These are phyloP conservation scores for Protomyces macrosporus DNA, from an alignment of 1,139 yeast genomes.

Conservation along the genomic window DNA sequence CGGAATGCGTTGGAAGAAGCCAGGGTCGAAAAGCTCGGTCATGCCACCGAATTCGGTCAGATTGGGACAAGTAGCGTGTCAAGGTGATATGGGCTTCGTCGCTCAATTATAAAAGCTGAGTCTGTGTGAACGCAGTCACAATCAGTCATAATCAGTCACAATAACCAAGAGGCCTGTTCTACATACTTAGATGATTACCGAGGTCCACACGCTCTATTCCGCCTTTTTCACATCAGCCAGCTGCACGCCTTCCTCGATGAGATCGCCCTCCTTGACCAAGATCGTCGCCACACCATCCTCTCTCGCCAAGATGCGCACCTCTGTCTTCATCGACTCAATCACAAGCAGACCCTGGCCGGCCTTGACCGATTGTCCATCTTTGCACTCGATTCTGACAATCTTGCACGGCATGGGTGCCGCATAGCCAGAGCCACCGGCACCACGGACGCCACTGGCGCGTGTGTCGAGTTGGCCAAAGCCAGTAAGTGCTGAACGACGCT, in stretches of 20 bases:
- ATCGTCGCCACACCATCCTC: not conserved
- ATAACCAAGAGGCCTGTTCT: no score
- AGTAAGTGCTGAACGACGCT: not conserved
- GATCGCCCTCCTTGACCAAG: constrained; percentile 9
- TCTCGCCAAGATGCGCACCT: constrained; percentile 71
- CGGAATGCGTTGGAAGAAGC: no score
- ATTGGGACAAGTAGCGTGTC: no score
- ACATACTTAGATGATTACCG: no score
- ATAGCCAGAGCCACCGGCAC: constrained; percentile 1
- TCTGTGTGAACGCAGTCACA: no score
- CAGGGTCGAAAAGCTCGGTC: no score
- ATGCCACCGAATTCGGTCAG: no score
- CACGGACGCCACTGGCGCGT: not conserved
- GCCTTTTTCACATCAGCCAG: not conserved
- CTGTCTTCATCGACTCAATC: constrained; percentile 98
- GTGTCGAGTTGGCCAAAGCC: constrained; percentile 2
- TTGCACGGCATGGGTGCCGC: constrained; percentile 14
- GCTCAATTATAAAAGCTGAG: no score
- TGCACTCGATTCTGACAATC: constrained; percentile 44
- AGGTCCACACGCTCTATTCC: no score
- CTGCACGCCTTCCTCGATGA: constrained; percentile 1
- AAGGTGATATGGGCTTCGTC: no score
- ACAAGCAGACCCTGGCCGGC: constrained; percentile 78
- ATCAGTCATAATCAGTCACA: no score
- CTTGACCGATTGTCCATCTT: constrained; percentile 69